Conservation (phyloP, 2,329 filamentous ascomycete species). For the Camillea tinctor region DNA sequence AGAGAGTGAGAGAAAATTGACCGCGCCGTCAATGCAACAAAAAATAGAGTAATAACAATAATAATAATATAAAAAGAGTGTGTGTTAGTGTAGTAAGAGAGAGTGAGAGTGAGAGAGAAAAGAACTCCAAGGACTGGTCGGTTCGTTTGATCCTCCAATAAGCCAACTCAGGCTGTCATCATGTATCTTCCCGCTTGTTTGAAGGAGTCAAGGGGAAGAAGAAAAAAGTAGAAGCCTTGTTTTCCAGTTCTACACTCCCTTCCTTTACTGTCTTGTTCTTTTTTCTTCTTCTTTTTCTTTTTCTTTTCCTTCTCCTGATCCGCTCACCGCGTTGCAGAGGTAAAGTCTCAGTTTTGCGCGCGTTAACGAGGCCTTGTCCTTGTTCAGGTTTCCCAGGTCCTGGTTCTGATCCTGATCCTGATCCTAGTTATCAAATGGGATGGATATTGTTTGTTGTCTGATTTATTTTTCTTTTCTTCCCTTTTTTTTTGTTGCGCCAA, state of each 20-base stretch:
- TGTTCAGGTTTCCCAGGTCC: not conserved
- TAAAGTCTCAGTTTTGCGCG: constrained; percentile 2
- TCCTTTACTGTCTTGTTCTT: not conserved
- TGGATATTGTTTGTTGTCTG: not conserved
- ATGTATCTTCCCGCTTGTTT: constrained; percentile 21
- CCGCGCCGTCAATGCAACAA: not conserved
- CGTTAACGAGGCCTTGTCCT: not conserved
- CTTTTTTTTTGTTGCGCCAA: not conserved
- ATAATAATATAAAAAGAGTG: not conserved
- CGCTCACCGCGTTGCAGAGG: not conserved
- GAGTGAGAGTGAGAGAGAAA: not conserved
- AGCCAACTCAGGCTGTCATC: constrained; percentile 22
- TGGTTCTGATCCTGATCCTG: not conserved
- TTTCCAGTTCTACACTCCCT: constrained; percentile 4
- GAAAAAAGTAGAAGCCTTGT: constrained; percentile 6
- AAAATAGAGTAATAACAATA: too few relatives aligned
- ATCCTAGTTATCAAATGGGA: not conserved
- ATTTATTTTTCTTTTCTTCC: too few relatives aligned
- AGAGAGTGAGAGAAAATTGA: not conserved
- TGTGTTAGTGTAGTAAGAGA: not conserved
- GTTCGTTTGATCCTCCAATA: constrained; percentile 24
- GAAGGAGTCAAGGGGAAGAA: constrained; percentile 4
- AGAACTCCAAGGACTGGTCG: constrained; percentile 15
- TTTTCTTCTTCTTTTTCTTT: not conserved
- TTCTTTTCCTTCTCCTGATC: not conserved